phyloP scores from a whole-genome alignment of 768 basidiomycete species.

The Hygrophorus pudorinus region DNA sequence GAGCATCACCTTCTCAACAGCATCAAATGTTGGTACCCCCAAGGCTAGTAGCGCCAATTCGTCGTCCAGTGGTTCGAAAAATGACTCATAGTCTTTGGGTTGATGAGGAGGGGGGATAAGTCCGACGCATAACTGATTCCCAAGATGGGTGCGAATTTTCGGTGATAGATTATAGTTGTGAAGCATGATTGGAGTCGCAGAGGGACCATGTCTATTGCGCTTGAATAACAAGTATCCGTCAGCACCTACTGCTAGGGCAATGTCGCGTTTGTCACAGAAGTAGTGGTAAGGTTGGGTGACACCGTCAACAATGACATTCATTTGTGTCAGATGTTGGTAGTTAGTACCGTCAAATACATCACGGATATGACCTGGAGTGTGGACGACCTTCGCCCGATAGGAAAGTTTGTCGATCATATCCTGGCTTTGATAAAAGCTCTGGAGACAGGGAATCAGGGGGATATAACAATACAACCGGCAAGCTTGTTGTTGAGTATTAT shows the following conservation, averaged over 20 bases:
- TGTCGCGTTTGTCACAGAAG: constrained; percentile 25
- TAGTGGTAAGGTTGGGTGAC: constrained; percentile 11
- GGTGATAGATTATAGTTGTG: constrained; percentile 35
- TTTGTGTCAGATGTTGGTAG: constrained; percentile 18
- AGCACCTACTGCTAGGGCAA: constrained; percentile 27
- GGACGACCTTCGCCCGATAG: constrained; percentile 9
- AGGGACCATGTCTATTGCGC: constrained; percentile 15
- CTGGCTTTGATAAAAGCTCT: constrained; percentile 11
- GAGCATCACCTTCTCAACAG: constrained; percentile 14
- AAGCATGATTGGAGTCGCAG: constrained; percentile 28
- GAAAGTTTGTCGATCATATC: constrained; percentile 5
- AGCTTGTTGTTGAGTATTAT: constrained; percentile 1
- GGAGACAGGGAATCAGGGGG: constrained; percentile 20
- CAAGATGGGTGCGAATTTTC: constrained; percentile 20
- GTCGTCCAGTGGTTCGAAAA: constrained; percentile 28
- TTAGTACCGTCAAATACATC: constrained; percentile 27
- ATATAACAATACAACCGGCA: constrained; percentile 16
- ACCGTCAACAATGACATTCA: constrained; percentile 19
- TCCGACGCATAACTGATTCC: constrained; percentile 25
- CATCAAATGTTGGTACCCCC: constrained; percentile 29
- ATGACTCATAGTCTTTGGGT: constrained; percentile 33
- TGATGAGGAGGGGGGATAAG: constrained; percentile 37
- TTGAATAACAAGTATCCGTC: constrained; percentile 28
- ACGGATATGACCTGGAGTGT: constrained; percentile 10
- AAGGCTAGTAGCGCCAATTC: constrained; percentile 23